phyloP scores from a whole-genome alignment of 495 filamentous ascomycete species.

The Aspergillus leporis region DNA sequence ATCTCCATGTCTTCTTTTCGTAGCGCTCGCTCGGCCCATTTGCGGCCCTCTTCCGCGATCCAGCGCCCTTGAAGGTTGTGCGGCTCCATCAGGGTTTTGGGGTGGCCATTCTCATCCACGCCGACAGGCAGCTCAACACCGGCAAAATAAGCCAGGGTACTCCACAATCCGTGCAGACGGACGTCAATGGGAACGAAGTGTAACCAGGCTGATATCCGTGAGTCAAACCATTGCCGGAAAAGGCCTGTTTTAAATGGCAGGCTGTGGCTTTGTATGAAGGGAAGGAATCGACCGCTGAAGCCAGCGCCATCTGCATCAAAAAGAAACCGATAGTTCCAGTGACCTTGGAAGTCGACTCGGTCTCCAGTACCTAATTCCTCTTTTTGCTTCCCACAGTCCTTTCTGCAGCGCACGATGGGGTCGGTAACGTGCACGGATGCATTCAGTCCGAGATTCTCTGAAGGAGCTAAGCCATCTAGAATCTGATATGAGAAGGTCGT shows the following conservation, averaged over 20 bases:
- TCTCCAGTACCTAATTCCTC: constrained; percentile 50
- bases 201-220: constrained; percentile 68
- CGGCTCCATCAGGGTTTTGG: constrained; percentile 27
- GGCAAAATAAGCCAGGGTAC: constrained; percentile 64
- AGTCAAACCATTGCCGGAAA: constrained; percentile 76
- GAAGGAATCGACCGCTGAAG: constrained; percentile 62
- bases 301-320: constrained; percentile 72
- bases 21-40: constrained; percentile 65
- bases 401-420: constrained; percentile 52
- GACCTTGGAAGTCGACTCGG: constrained; percentile 53
- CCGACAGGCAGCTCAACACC: constrained; percentile 34
- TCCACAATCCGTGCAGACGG: constrained; percentile 63
- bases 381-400: constrained; percentile 53
- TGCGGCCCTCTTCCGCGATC: constrained; percentile 67
- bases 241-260: constrained; percentile 65
- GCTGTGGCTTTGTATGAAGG: constrained; percentile 60
- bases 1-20: constrained; percentile 81
- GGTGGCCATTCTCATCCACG: constrained; percentile 19
- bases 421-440: constrained; percentile 49
- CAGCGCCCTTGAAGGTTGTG: constrained; percentile 51
- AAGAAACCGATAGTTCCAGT: constrained; percentile 65
- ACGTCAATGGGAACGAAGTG: constrained; percentile 79
- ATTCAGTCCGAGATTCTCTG: constrained; percentile 28
- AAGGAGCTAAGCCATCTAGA: constrained; percentile 33
- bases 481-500: constrained; percentile 40